Conservation (phyloP, 176 grass and related monocot species). For the Musa acuminata region DNA sequence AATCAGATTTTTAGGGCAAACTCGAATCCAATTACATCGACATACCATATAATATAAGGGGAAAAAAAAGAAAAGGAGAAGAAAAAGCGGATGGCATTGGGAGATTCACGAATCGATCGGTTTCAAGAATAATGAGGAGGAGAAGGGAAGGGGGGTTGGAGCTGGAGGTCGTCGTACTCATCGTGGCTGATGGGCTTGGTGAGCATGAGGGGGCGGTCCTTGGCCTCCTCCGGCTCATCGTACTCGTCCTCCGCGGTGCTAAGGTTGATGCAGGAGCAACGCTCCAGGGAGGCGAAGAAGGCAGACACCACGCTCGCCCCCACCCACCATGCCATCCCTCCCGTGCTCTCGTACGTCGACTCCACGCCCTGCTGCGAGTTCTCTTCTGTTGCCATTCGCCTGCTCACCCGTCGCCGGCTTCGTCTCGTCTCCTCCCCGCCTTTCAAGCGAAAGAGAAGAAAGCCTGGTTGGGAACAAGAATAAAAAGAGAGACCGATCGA, state of each 20-base stretch:
- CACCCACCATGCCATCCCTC: too few relatives aligned
- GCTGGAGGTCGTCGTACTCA: neutral
- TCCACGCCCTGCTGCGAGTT: too few relatives aligned
- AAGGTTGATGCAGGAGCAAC: conserved; percentile 48
- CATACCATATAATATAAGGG: neutral
- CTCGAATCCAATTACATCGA: too few relatives aligned
- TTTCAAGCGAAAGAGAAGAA: too few relatives aligned
- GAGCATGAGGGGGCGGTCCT: conserved; percentile 36
- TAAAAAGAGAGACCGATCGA: too few relatives aligned
- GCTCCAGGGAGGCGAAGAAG: conserved; percentile 43
- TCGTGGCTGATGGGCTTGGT: conserved; percentile 7
- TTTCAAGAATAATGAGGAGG: neutral
- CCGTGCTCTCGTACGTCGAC: too few relatives aligned
- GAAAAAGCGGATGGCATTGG: neutral
- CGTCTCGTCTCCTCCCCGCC: too few relatives aligned
- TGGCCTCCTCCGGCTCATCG: conserved; percentile 29
- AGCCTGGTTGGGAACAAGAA: too few relatives aligned
- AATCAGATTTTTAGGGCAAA: neutral
- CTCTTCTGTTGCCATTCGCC: too few relatives aligned
- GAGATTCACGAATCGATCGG: neutral
- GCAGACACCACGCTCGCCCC: too few relatives aligned
- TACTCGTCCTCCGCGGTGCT: conserved; percentile 33
- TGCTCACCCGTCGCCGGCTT: too few relatives aligned
- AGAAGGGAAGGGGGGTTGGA: neutral
- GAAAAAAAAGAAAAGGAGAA: neutral